Evolutionary conservation across 495 filamentous ascomycete species (phyloP).

Genomic region (Penicillium goetzii): DNA sequence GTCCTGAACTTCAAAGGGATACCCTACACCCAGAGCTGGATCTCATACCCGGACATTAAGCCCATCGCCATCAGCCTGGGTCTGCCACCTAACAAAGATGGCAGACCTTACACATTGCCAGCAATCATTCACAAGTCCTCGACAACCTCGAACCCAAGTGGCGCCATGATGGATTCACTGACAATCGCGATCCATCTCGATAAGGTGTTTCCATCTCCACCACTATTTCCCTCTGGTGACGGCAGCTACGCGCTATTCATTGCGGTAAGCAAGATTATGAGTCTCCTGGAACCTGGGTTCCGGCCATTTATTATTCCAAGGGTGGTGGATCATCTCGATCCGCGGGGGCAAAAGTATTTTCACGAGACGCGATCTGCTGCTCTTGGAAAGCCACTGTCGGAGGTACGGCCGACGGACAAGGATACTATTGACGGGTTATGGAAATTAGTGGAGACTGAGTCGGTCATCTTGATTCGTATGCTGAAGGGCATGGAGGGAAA

Average conservation of each 20-base stretch:
- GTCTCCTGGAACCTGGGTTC: neutral
- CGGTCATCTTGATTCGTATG: neutral
- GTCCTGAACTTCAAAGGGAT: neutral
- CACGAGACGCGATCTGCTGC: neutral
- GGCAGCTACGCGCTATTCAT: neutral
- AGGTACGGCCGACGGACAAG: neutral
- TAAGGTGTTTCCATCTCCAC: neutral
- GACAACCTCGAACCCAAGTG: neutral
- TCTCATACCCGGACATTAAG: neutral
- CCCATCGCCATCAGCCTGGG: neutral
- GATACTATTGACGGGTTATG: neutral
- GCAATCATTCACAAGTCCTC: neutral
- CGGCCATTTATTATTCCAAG: neutral
- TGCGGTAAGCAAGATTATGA: neutral
- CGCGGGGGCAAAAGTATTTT: neutral
- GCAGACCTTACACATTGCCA: neutral
- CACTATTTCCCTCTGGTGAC: neutral
- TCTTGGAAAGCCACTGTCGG: neutral
- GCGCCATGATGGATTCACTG: neutral
- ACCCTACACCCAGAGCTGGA: constrained; percentile 1
- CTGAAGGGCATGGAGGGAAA: neutral
- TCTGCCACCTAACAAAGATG: neutral
- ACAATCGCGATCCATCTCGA: neutral
- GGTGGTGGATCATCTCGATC: neutral
- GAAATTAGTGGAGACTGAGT: neutral